These are phyloP conservation scores for Talaromyces funiculosus DNA, from an alignment of 2,329 filamentous ascomycete species.

Conservation along the genomic window DNA sequence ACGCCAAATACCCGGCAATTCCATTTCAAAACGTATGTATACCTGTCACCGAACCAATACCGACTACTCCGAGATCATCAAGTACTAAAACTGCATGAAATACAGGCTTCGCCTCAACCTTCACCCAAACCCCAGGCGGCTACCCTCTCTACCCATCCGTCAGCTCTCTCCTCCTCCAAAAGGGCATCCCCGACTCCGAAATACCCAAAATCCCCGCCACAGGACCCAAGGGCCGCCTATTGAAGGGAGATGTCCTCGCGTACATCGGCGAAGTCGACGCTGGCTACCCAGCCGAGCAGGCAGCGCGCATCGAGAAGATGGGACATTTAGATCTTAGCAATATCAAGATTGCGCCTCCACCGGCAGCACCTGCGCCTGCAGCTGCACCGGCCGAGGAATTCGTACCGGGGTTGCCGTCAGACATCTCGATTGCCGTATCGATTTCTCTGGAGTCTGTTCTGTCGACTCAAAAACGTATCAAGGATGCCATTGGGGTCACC, in stretches of 20 bases:
- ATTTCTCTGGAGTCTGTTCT: conserved; percentile 74
- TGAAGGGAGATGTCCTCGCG: conserved; percentile 93
- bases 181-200: conserved; percentile 69
- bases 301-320: conserved; percentile 66
- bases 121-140: conserved; percentile 36
- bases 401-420: conserved; percentile 25
- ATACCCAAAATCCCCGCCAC: conserved; percentile 77
- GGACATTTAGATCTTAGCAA: conserved; percentile 88
- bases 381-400: conserved; percentile 22
- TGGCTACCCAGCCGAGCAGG: conserved; percentile 65
- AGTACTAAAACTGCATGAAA: neutral
- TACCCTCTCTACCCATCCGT: conserved; percentile 67
- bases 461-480: conserved; percentile 73
- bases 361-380: conserved; percentile 18
- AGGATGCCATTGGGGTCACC: conserved; percentile 69
- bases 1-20: conserved; percentile 27
- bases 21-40: conserved; percentile 31
- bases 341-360: conserved; percentile 68
- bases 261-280: conserved; percentile 74
- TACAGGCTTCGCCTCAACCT: conserved; percentile 29
- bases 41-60: too few species aligned
- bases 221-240: conserved; percentile 77
- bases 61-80: neutral
- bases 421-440: conserved; percentile 57
- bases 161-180: conserved; percentile 69